Percentiles rank a stretch among this genome's conserved stretches.
Conservation (phyloP, 768 basidiomycete species). For the Boletales sp. region DNA sequence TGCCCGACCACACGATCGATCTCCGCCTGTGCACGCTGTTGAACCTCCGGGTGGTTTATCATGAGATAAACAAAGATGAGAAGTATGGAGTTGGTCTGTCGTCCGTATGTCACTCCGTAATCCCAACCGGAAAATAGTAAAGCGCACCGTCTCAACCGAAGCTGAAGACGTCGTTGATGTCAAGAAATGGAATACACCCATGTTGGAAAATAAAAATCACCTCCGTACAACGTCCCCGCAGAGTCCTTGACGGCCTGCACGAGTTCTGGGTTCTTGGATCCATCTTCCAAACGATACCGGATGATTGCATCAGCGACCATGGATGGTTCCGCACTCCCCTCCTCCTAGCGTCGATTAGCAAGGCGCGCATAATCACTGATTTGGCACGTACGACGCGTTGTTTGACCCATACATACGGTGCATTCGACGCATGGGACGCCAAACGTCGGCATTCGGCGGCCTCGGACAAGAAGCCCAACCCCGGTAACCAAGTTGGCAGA, state of each 20-base stretch:
- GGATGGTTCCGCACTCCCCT: constrained; percentile 7
- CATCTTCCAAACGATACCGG: background rate
- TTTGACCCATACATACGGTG: constrained; percentile 10
- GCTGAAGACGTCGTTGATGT: constrained; percentile 13
- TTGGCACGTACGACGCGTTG: constrained; percentile 2
- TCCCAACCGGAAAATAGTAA: background rate
- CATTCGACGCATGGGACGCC: constrained; percentile 3
- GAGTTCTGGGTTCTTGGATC: background rate
- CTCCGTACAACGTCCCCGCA: constrained; percentile 15
- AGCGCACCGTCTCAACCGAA: constrained; percentile 29
- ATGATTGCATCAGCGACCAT: constrained; percentile 15
- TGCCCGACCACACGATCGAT: constrained; percentile 29
- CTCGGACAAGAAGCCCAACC: constrained; percentile 18
- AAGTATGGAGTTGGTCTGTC: constrained; percentile 26
- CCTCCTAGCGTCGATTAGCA: background rate
- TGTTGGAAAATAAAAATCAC: constrained; percentile 3
- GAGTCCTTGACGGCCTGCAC: constrained; percentile 15
- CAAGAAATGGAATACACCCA: too few relatives aligned
- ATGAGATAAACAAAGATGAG: constrained; percentile 28
- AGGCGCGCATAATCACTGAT: background rate
- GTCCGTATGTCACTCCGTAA: background rate
- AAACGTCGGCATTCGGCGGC: constrained; percentile 9
- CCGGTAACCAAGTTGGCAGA: constrained; percentile 26
- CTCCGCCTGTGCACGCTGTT: constrained; percentile 29
- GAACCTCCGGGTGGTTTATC: constrained; percentile 24